A percentile compares a stretch with the other conserved stretches of the same genome.
phyloP scores from a whole-genome alignment of 148 eudicot genomes.

The Fagopyrum homotropicum region DNA sequence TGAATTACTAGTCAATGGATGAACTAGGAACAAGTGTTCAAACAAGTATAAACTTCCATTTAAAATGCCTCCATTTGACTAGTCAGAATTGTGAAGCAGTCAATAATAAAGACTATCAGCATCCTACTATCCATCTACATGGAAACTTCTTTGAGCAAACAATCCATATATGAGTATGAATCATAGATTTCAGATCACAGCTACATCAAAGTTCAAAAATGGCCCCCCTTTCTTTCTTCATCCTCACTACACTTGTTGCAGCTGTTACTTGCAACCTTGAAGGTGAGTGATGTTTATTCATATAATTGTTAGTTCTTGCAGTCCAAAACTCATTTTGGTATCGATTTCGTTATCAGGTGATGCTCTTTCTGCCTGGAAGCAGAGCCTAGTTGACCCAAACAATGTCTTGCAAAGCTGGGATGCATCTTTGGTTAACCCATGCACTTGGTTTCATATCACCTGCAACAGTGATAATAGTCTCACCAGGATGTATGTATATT shows the following conservation, averaged over 20 bases:
- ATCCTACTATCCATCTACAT: no score
- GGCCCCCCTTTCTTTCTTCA: not conserved
- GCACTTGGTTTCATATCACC: slow-evolving; percentile 9
- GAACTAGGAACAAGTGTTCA: no score
- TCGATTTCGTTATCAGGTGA: not conserved
- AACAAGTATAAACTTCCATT: no score
- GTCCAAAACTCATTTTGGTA: not conserved
- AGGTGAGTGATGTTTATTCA: not conserved
- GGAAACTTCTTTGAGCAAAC: no score
- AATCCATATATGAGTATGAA: no score
- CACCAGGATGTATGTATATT: slow-evolving; percentile 1
- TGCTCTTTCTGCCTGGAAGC: not conserved
- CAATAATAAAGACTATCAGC: no score
- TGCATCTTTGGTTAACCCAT: slow-evolving; percentile 5
- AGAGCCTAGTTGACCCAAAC: not conserved
- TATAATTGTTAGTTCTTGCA: not conserved
- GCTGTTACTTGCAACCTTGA: slow-evolving; percentile 1
- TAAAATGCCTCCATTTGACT: no score
- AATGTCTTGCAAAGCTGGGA: slow-evolving; percentile 2
- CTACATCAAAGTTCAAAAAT: not conserved
- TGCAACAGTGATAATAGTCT: slow-evolving; percentile 2
- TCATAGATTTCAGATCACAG: no score
- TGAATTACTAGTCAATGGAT: no score
- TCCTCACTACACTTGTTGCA: slow-evolving; percentile 1
- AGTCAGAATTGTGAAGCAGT: no score